Conservation (phyloP, 78 protist genomes). For the Bodo saltans region DNA sequence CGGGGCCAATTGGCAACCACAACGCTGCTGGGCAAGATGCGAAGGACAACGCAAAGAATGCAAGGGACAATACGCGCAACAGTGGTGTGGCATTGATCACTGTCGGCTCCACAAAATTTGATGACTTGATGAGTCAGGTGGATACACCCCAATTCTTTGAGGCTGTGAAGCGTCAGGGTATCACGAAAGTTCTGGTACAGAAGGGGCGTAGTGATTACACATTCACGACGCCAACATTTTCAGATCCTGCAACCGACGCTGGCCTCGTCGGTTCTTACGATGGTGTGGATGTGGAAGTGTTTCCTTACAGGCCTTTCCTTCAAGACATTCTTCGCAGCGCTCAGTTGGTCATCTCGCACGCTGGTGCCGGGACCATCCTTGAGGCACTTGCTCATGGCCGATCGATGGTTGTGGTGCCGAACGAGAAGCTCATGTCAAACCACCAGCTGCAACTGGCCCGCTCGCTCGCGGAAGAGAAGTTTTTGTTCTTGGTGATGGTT, state of each 20-base stretch:
- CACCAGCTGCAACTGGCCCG: constrained; percentile 13
- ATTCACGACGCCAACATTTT: no score
- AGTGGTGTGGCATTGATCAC: constrained; percentile 25
- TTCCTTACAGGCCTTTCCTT: neutral
- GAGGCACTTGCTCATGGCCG: neutral
- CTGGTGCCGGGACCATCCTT: constrained; percentile 35
- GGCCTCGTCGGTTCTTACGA: no score
- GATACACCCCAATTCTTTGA: neutral
- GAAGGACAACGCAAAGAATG: no score
- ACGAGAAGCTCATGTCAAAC: constrained; percentile 20
- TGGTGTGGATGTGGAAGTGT: no score
- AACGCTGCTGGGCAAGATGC: no score
- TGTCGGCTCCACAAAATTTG: constrained; percentile 32
- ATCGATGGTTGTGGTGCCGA: constrained; percentile 10
- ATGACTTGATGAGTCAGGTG: neutral
- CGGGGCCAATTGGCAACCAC: no score
- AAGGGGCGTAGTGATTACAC: no score
- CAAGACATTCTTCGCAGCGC: neutral
- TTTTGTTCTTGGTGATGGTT: neutral
- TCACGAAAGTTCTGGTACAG: constrained; percentile 3
- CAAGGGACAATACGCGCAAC: no score
- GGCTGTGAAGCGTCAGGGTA: neutral
- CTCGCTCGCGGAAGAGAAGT: neutral
- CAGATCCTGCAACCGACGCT: no score
- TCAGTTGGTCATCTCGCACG: constrained; percentile 11